Percentiles rank a stretch among this genome's conserved stretches.
phyloP scores from a whole-genome alignment of 1,139 yeast species.

The Geotrichum fermentans region DNA sequence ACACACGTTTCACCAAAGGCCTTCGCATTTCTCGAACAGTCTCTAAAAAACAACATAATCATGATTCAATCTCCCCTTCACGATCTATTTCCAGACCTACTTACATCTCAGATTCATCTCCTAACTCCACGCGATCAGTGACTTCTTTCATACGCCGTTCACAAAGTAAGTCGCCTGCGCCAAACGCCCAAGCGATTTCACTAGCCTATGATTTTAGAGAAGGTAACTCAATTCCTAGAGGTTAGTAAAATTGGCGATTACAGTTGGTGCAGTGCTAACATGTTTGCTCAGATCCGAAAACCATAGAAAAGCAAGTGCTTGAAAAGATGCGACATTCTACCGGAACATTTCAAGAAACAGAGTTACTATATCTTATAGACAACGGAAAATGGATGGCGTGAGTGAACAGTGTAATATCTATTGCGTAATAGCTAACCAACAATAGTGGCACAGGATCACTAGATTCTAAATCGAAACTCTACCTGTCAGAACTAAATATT shows the following conservation, averaged over 20 bases:
- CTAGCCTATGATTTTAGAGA: too few species aligned
- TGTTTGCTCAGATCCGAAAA: background rate
- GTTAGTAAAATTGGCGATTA: too few species aligned
- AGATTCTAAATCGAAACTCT: background rate
- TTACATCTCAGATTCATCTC: background rate
- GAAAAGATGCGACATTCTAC: background rate
- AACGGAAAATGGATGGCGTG: conserved; percentile 7
- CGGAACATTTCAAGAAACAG: conserved; percentile 1
- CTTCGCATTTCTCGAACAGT: background rate
- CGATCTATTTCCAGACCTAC: background rate
- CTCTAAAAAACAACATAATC: background rate
- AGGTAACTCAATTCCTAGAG: too few species aligned
- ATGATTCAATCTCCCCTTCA: background rate
- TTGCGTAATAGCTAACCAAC: too few species aligned
- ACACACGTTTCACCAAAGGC: conserved; percentile 3
- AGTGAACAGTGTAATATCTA: too few species aligned
- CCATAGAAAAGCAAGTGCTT: background rate
- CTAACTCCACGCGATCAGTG: background rate
- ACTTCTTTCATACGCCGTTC: background rate
- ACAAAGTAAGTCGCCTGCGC: background rate
- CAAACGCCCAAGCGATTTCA: too few species aligned
- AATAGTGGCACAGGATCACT: conserved; percentile 4
- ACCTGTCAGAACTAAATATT: conserved; percentile 1
- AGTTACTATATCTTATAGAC: background rate
- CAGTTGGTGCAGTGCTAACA: background rate